Conservation (phyloP, 768 basidiomycete species). For the Hygrocybe punicea region DNA sequence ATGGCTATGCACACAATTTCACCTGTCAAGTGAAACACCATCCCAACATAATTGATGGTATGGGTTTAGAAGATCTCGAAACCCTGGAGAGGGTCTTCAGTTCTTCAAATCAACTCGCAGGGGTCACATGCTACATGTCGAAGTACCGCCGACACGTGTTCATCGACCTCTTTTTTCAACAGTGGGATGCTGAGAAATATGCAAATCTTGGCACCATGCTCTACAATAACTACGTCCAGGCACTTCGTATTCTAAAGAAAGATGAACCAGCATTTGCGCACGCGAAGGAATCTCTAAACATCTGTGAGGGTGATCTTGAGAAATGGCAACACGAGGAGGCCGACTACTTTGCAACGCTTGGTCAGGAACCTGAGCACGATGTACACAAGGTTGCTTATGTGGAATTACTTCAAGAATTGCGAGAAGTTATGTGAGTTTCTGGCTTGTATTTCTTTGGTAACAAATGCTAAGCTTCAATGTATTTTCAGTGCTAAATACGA, state of each 20-base stretch:
- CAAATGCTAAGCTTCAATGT: not conserved
- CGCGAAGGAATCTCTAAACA: slow-evolving; percentile 4
- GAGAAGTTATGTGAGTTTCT: slow-evolving; percentile 12
- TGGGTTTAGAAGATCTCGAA: slow-evolving; percentile 38
- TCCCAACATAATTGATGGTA: slow-evolving; percentile 26
- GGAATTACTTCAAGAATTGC: slow-evolving; percentile 8
- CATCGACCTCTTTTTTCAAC: slow-evolving; percentile 31
- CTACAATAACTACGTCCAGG: slow-evolving; percentile 21
- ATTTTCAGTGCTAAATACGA: slow-evolving; percentile 13
- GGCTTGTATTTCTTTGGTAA: not conserved
- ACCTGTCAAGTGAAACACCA: slow-evolving; percentile 33
- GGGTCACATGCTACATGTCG: slow-evolving; percentile 26
- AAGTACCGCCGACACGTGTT: slow-evolving; percentile 24
- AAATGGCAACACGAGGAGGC: slow-evolving; percentile 7
- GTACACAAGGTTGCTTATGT: slow-evolving; percentile 3
- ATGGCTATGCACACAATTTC: slow-evolving; percentile 36
- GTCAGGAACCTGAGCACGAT: slow-evolving; percentile 10
- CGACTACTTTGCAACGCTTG: not conserved
- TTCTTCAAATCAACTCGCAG: slow-evolving; percentile 28
- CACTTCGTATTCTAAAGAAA: slow-evolving; percentile 14
- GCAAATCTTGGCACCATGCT: slow-evolving; percentile 23
- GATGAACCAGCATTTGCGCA: slow-evolving; percentile 2
- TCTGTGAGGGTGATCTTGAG: not conserved
- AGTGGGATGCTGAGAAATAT: slow-evolving; percentile 38
- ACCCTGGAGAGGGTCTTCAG: slow-evolving; percentile 32